These are phyloP conservation scores for Petunia axillaris DNA, from an alignment of 257 asterid genomes.

Conservation along the genomic window DNA sequence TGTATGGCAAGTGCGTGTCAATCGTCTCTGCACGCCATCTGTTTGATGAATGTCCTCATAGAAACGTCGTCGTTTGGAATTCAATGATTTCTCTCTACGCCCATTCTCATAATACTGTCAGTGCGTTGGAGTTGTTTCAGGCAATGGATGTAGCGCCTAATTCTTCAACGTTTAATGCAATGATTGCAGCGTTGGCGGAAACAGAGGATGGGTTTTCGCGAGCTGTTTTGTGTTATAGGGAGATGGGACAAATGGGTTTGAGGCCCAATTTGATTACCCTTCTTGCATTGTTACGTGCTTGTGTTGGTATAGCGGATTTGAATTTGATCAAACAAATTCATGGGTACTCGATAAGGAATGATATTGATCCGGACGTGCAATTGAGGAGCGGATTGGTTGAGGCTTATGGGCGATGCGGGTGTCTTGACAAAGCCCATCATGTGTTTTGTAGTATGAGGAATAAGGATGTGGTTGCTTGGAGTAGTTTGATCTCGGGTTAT, in stretches of 20 bases:
- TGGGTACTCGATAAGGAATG: conserved; percentile 41
- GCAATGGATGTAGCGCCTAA: conserved; percentile 46
- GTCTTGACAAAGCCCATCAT: conserved; percentile 35
- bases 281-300: conserved; percentile 48
- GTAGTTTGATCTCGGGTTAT: conserved; percentile 53
- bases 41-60: conserved; percentile 45
- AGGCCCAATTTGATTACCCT: conserved; percentile 45
- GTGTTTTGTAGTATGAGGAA: conserved; percentile 41
- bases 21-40: conserved; percentile 40
- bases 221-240: conserved; percentile 42
- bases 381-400: conserved; percentile 52
- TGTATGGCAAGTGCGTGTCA: conserved; percentile 53
- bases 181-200: conserved; percentile 45
- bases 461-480: conserved; percentile 57
- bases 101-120: conserved; percentile 33
- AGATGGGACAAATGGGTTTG: conserved; percentile 40
- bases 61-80: conserved; percentile 56
- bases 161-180: conserved; percentile 43
- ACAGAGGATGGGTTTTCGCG: conserved; percentile 36
- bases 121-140: conserved; percentile 42
- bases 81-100: conserved; percentile 48
- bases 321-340: conserved; percentile 50
- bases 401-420: conserved; percentile 57
- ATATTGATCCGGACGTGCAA: conserved; percentile 38
- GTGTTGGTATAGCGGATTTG: conserved; percentile 39